Evolutionary conservation across 306 rosid genomes (phyloP), one percentile per base, ranked within the genome.

Genomic region (Alnus rubra): DNA sequence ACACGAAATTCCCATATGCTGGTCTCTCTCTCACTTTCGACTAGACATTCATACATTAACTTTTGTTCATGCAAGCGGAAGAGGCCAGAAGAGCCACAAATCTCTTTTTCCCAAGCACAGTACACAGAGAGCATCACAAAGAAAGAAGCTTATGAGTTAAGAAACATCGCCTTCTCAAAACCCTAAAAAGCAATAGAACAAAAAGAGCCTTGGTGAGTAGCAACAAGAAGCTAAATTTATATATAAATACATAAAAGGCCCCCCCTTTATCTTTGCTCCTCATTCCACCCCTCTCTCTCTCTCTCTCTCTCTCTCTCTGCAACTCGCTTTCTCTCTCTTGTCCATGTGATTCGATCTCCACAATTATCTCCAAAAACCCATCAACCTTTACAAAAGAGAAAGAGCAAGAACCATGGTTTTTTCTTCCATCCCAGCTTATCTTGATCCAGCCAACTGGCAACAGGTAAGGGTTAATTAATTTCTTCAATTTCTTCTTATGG

Each of bases 371-470:
- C 77, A 75, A 84, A 74, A 69, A 39, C 84, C 76, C 79, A 80
- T 76, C 85, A 86, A 74, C 85, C 92, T 94, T 94, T 88, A 81
- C 88, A 87, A 90, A 90, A 91, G 92, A 87, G 82, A 87, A 83
- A 84, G 67, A 88, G 82, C 56, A 81, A 75, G 79, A 85, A 82
- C 90, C 80, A 94, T 92, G 98, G 94, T 87, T 81, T 94, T 92
- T 86, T 83, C 98, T 59, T 91, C 98, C 81, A 85, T 91, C 76
- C 95, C 97, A 83, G 79, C 97, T 86, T 90, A 89, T 92, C 88
- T 89, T 84, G 98, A 94, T 88, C 94, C 92, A 70, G 74, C 89
- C 92, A 91, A 90, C 81, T 94, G 98, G 98, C 97, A 90, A 83
- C 96, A 93, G 92, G 97, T 87, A 75, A 83, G 67, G 69, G 52